Base-by-base conservation (phyloP, 306 rosid species). In the Glycine latifolia region DNA sequence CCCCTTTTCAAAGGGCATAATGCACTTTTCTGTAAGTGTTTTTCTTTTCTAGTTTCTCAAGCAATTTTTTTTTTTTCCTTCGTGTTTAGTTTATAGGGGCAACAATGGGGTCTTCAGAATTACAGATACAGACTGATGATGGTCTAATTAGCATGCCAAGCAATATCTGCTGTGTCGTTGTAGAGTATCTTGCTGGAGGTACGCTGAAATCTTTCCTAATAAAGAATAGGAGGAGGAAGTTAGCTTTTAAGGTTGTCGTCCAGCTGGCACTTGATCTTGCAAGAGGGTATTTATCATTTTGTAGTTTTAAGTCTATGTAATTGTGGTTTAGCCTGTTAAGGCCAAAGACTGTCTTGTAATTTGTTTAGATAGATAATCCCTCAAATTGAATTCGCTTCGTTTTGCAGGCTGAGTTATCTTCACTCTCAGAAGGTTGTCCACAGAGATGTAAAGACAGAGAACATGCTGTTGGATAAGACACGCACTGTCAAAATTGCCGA, bases 241-340 rank as follows among this genome's bases (percentile, higher is more conserved):
- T 92, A 78, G 87, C 97, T 66, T 92, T 91, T 79, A 91, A 86
- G 87, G 92, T 89, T 35, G 95, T 92, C 69, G 82, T 84, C 83
- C 97, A 92, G 91, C 82, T 92, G 86, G 94, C 94, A 39, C 91
- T 89, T 59, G 97, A 92, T 88, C 95, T 92, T 71, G 94, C 97
- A 44, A 84, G 97, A 86, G 97, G 97, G 97, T 92, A 91, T 58
- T 44, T 54, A 58, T 59, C 47, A 41, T 37, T 71, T 80, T 16
- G 17, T 59, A 15, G 13, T 44, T 37, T 67, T 33, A 50, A 17
- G 33, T 66, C 16, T 43, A 83, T 15, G 58, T 20, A 41, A 20
- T 76, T 15, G 26, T 54, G 39, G 53, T 53, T 79, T 78, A 15
- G 73, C 81, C 52, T 6, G 54, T 61, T 14, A 58, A 71, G 16